Base-by-base conservation (phyloP, 2,329 filamentous ascomycete species). In the Hypoxylon sp. region DNA sequence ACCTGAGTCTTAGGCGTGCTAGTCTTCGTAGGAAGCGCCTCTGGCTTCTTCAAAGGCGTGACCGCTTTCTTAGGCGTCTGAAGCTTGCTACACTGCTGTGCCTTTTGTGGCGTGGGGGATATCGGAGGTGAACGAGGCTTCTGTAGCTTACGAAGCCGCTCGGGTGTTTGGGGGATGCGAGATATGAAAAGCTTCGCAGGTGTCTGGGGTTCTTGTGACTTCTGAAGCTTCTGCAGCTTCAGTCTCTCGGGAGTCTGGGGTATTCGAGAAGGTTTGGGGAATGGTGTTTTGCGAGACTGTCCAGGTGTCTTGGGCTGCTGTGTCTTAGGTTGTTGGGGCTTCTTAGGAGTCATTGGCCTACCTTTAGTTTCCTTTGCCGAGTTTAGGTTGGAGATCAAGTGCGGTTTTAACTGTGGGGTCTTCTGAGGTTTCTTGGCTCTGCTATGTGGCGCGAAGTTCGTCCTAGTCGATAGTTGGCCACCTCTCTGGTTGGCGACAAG, bases 331-430 rank as follows among this genome's bases (percentile, higher is more conserved):
- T 63, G 34, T 34, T 63, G 57, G 36, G 50, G 17, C 21, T 65
- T 60, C 21, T 59, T 32, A 23, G 46, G 30, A 25, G 32, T 28
- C 61, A 46, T 70, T 84, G 32, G 63, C 89, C 84, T 85, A 97
- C 93, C 90, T 83, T 95, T 97, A 34, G 91, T 85, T 73, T 93
- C 91, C 73, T 91, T 93, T 67, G 90, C 86, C 41, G 87, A 85
- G 72, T 88, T 89, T 78, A 98, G 87, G 69, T 94, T 93, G 65
- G 94, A 91, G 76, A 98, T 98, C 67, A 99, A 84, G 73, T 95
- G 92, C 60, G 96, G 96, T 79, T 95, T 96, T 70, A 83, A 77
- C 75, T 90, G 87, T 21, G 86, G 86, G 30, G 84, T 82, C 66
- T 85, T 87, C 30, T 82, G 85, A 72, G 78, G 81, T 79, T 88